Base-by-base conservation (phyloP, 2,329 filamentous ascomycete genomes). In the Curvularia sp. region DNA sequence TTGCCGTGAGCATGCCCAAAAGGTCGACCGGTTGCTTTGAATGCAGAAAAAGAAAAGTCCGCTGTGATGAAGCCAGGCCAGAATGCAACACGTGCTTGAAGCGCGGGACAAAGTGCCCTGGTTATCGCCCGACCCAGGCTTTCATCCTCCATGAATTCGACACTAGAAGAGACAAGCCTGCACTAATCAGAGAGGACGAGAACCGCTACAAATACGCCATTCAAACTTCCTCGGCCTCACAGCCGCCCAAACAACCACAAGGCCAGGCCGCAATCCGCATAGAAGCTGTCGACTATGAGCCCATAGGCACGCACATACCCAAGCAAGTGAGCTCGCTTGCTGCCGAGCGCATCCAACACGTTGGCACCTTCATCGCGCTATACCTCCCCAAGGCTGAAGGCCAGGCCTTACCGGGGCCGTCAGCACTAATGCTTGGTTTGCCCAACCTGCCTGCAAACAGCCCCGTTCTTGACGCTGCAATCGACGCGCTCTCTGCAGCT, bases 41-140 rank as follows among this genome's bases (percentile, higher is more conserved):
- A 58, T 77, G 74, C 60, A 72, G 74, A 62, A 71, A 73, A 64
- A 71, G 74, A 30, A 77, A 77, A 53, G 74, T 77, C 27, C 67
- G 74, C 43, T 77, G 74, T 59, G 74, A 77, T 53, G 74, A 75
- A 53, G 58, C 68, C 32, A 74, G 70, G 49, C 74, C 74, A 32
- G 74, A 77, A 56, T 77, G 74, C 59, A 72, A 68, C 41, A 74
- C 62, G 5, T 77, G 74, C 51, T 30, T 74, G 48, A 67, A 72
- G 45, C 66, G 74, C 21, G 73, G 74, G 42, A 74, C 69, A 12
- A 74, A 74, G 64, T 77, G 74, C 45, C 74, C 72, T 49, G 74
- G 74, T 34, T 77, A 76, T 53, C 64, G 74, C 45, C 74, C 74
- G 1, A 61, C 72, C 9, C 73, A 76, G 46, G 65, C 71, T 1